Percentiles rank a stretch among this genome's conserved stretches.
Conservation (phyloP, 116 monocot species). For the Phalaenopsis hybrid region DNA sequence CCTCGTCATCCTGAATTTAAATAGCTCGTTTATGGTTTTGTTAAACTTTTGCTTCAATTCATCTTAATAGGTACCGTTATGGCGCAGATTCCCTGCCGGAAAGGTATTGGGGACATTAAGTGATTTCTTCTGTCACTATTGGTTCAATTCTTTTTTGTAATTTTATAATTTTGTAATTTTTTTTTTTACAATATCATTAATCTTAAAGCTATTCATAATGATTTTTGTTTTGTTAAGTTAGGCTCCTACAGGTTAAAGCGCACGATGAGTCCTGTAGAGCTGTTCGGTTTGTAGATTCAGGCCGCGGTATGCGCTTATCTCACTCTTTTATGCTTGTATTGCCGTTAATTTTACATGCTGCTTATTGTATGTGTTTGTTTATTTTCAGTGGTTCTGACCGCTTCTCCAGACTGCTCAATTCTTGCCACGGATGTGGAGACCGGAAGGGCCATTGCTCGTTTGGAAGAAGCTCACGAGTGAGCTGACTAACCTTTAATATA, state of each 20-base stretch:
- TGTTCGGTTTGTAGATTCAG: constrained; percentile 21
- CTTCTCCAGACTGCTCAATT: constrained; percentile 78
- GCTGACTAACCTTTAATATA: background rate
- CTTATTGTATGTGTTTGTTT: background rate
- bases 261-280: constrained; percentile 34
- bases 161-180: too few species aligned
- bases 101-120: constrained; percentile 5
- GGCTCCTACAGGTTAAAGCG: constrained; percentile 38
- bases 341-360: background rate
- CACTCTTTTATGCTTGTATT: background rate
- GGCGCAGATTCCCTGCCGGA: constrained; percentile 31
- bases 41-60: background rate
- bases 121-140: background rate
- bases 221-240: constrained; percentile 4
- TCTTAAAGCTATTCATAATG: background rate
- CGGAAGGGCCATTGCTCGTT: constrained; percentile 54
- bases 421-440: constrained; percentile 77
- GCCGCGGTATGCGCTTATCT: constrained; percentile 7
- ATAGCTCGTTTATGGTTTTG: background rate
- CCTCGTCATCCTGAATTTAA: background rate
- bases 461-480: constrained; percentile 77
- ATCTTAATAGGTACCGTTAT: constrained; percentile 52
- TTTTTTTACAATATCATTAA: background rate
- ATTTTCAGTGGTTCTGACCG: constrained; percentile 61
- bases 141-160: background rate